phyloP scores from a whole-genome alignment of 2,329 filamentous ascomycete species.

The Chrysoporthe puriensis region DNA sequence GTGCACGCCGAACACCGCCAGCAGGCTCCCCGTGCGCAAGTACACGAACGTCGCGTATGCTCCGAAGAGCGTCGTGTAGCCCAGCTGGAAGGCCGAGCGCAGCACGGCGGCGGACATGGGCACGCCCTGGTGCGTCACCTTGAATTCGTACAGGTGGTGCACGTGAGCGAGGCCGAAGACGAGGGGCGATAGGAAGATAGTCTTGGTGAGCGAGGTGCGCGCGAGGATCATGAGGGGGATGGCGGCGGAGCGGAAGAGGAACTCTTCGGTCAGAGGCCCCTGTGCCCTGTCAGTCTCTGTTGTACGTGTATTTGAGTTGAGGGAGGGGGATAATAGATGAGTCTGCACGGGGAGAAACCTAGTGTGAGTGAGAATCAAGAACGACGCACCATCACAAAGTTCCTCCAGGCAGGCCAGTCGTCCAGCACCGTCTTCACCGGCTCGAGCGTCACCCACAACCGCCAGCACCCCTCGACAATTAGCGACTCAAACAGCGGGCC shows the following conservation, averaged over 20 bases:
- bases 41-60: slow-evolving; percentile 89
- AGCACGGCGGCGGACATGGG: slow-evolving; percentile 65
- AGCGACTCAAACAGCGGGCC: slow-evolving; percentile 83
- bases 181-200: slow-evolving; percentile 81
- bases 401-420: slow-evolving; percentile 84
- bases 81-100: slow-evolving; percentile 80
- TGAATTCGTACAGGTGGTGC: slow-evolving; percentile 96
- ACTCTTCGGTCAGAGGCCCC: slow-evolving; percentile 90
- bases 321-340: background rate
- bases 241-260: slow-evolving; percentile 88
- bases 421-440: slow-evolving; percentile 63
- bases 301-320: background rate
- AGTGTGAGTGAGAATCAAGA: background rate
- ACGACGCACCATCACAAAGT: slow-evolving; percentile 77
- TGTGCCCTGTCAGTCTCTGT: slow-evolving; percentile 36
- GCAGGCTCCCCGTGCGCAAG: slow-evolving; percentile 80
- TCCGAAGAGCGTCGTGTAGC: slow-evolving; percentile 91
- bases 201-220: slow-evolving; percentile 56
- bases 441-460: slow-evolving; percentile 61
- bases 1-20: slow-evolving; percentile 76
- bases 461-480: slow-evolving; percentile 73
- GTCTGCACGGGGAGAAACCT: background rate
- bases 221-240: slow-evolving; percentile 81
- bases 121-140: slow-evolving; percentile 75
- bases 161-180: slow-evolving; percentile 93